phyloP scores from a whole-genome alignment of 2,329 filamentous ascomycete species.

The Botryotinia narcissicola region DNA sequence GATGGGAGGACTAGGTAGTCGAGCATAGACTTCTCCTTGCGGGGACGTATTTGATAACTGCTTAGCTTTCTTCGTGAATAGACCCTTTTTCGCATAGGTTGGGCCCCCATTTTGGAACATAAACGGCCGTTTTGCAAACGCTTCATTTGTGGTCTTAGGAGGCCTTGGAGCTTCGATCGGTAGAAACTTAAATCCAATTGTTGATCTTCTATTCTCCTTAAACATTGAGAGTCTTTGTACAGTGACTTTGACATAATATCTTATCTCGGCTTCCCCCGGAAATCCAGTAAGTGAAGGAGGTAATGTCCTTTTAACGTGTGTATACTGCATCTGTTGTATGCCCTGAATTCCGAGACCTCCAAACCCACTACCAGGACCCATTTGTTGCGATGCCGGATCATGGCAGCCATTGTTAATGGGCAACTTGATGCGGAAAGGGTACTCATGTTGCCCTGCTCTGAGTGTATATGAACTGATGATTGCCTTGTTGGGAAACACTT shows the following conservation, averaged over 20 bases:
- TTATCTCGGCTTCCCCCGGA: slow-evolving; percentile 81
- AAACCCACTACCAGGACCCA: slow-evolving; percentile 52
- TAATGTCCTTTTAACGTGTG: slow-evolving; percentile 79
- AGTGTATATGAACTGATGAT: slow-evolving; percentile 51
- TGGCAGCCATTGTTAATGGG: slow-evolving; percentile 69
- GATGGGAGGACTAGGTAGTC: slow-evolving; percentile 82
- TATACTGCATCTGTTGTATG: slow-evolving; percentile 58
- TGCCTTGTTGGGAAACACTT: slow-evolving; percentile 61
- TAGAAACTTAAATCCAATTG: slow-evolving; percentile 75
- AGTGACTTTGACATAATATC: slow-evolving; percentile 95
- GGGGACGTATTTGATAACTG: slow-evolving; percentile 51
- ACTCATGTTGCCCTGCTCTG: slow-evolving; percentile 68
- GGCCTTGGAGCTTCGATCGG: slow-evolving; percentile 87
- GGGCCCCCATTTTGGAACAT: slow-evolving; percentile 48
- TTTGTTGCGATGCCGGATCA: slow-evolving; percentile 49
- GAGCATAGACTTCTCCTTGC: slow-evolving; percentile 71
- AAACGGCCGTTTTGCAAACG: slow-evolving; percentile 75
- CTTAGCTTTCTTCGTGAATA: slow-evolving; percentile 35
- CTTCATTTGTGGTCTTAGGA: slow-evolving; percentile 66
- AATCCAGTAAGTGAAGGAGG: slow-evolving; percentile 88
- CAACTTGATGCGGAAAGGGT: slow-evolving; percentile 76
- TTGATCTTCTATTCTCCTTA: slow-evolving; percentile 79
- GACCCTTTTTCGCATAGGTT: slow-evolving; percentile 35
- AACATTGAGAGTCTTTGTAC: slow-evolving; percentile 84
- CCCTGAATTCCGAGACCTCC: slow-evolving; percentile 62